A percentile compares a stretch with the other conserved stretches of the same genome.
Evolutionary conservation across 139 green algal genomes (phyloP).

Genomic region (Haematococcus sp.): DNA sequence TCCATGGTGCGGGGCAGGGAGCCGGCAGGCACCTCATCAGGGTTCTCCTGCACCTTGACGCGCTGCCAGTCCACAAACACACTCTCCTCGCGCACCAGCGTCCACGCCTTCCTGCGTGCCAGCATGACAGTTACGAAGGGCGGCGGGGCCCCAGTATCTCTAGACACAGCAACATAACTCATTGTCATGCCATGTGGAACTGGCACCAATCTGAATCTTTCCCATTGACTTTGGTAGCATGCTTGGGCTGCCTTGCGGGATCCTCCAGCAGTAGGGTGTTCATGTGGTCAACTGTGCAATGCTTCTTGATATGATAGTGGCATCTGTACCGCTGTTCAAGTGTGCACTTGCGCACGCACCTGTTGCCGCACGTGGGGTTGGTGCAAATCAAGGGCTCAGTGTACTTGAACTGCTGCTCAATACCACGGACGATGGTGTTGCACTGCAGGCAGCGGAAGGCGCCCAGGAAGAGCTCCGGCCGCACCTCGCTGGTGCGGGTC

Average conservation of each 20-base stretch:
- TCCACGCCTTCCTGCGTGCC: conserved; percentile 65
- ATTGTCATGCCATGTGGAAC: no score
- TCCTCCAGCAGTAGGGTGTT: no score
- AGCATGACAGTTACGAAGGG: background rate
- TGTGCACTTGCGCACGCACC: conserved; percentile 39
- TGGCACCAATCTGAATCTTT: no score
- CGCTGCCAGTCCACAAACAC: conserved; percentile 99
- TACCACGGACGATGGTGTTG: conserved; percentile 48
- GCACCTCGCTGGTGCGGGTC: conserved; percentile 93
- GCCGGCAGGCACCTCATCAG: conserved; percentile 92
- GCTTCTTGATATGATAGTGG: no score
- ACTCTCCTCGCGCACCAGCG: conserved; percentile 84
- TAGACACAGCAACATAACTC: no score
- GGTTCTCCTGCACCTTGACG: conserved; percentile 92
- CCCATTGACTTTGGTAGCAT: no score
- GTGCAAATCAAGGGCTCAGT: conserved; percentile 89
- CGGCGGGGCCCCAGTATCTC: no score
- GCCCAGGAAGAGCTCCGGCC: conserved; percentile 88
- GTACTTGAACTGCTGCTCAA: conserved; percentile 98
- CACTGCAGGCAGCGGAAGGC: conserved; percentile 92
- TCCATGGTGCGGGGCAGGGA: conserved; percentile 93
- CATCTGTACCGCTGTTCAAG: no score
- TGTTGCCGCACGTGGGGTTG: conserved; percentile 88
- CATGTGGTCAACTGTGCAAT: no score
- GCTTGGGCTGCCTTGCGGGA: no score